Base-by-base conservation (phyloP, 2,329 filamentous ascomycete genomes). In the Ophiognomonia clavigignenti-juglandacearum region DNA sequence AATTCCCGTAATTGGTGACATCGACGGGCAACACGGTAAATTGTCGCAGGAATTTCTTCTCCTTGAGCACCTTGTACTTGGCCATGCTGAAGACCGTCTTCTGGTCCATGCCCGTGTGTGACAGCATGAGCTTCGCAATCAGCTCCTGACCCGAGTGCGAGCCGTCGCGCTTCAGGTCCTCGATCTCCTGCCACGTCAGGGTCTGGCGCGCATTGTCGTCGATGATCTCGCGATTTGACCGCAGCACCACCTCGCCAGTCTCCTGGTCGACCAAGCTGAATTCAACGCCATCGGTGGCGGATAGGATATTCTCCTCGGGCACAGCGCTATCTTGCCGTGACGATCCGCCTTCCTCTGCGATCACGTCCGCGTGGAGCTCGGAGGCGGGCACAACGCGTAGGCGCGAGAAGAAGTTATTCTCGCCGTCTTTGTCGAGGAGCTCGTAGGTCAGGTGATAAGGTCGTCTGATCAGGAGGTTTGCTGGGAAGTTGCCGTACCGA, bases 1-100 rank as follows among this genome's bases (percentile, higher is more conserved):
- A 95, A 56, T 89, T 80, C 18, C 83, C 82, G 52, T 97, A 71
- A 54, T 82, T 76, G 0, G 83, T 76, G 13, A 95, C 82, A 60
- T 96, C 90, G 56, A 97, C 69, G 0, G 92, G 92, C 43, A 95
- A 65, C 2, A 93, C 80, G 0, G 86, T 88, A 60, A 98, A 97
- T 11, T 90, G 77, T 58, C 86, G 84, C 54, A 97, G 78, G 63
- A 95, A 97, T 67, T 98, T 98, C 63, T 85, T 91, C 54, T 88
- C 86, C 71, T 98, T 98, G 38, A 95, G 76, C 16, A 97, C 72
- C 60, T 93, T 96, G 68, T 98, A 98, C 66, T 98, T 98, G 36
- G 92, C 91, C 48, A 96, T 73, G 3, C 90, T 95, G 61, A 95
- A 98, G 1, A 83, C 77, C 0, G 93, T 97, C 74, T 98, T 98